Evolutionary conservation across 2,329 filamentous ascomycete genomes (phyloP).

Genomic region (Verticillium tricorpus): DNA sequence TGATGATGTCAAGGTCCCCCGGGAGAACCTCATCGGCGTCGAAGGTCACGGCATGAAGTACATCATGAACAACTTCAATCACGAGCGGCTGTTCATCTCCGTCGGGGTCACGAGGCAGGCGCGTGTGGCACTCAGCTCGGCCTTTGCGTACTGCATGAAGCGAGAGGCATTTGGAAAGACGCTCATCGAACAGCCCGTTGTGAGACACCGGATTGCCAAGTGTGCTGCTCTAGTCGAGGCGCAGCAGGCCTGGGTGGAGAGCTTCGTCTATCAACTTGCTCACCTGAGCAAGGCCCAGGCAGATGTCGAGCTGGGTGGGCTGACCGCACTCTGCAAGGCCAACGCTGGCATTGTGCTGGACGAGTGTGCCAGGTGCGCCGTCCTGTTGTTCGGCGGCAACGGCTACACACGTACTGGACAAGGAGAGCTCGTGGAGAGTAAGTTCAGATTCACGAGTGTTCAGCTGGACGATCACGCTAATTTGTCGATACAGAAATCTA

Average conservation of each 20-base stretch:
- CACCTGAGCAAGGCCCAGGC: conserved; percentile 57
- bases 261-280: conserved; percentile 64
- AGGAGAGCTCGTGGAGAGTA: conserved; percentile 66
- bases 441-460: conserved; percentile 24
- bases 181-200: conserved; percentile 70
- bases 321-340: conserved; percentile 70
- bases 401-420: conserved; percentile 66
- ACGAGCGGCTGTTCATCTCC: conserved; percentile 65
- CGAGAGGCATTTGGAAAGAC: conserved; percentile 37
- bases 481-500: conserved; percentile 16
- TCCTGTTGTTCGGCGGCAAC: conserved; percentile 70
- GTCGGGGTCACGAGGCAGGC: conserved; percentile 60
- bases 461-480: conserved; percentile 3
- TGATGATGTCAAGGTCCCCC: conserved; percentile 68
- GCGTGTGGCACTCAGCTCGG: conserved; percentile 28
- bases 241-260: conserved; percentile 69
- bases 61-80: conserved; percentile 77
- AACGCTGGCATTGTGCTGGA: conserved; percentile 68
- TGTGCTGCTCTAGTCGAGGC: conserved; percentile 64
- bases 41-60: conserved; percentile 71
- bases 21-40: conserved; percentile 63
- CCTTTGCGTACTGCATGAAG: conserved; percentile 32
- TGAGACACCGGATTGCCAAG: conserved; percentile 68
- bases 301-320: conserved; percentile 61
- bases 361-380: conserved; percentile 64